phyloP scores from a whole-genome alignment of 2,329 filamentous ascomycete genomes.

The Botrytis fragariae region DNA sequence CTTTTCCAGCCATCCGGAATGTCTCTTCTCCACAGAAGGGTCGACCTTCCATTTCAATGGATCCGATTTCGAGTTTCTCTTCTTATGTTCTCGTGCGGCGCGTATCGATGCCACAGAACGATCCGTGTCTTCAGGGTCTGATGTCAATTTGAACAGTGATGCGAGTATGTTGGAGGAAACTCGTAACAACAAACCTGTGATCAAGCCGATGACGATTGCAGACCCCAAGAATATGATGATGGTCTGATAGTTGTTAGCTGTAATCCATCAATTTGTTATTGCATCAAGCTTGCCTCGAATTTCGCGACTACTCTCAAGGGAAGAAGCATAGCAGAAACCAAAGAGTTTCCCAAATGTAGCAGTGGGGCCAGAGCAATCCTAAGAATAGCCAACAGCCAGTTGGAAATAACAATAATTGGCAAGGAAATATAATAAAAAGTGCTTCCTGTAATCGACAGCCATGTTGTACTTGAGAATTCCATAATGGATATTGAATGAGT shows the following conservation, averaged over 20 bases:
- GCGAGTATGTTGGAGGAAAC: conserved; percentile 55
- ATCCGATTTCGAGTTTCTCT: conserved; percentile 23
- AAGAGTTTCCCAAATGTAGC: conserved; percentile 31
- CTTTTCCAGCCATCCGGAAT: conserved; percentile 35
- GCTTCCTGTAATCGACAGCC: conserved; percentile 25
- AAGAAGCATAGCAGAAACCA: conserved; percentile 27
- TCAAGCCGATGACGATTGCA: conserved; percentile 64
- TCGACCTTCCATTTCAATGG: conserved; percentile 21
- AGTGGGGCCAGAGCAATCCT: conserved; percentile 31
- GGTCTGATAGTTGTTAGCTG: conserved; percentile 38
- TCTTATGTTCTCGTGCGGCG: conserved; percentile 31
- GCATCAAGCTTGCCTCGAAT: conserved; percentile 33
- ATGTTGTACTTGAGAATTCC: conserved; percentile 26
- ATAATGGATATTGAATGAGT: not conserved
- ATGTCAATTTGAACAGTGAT: conserved; percentile 47
- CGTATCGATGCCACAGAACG: conserved; percentile 31
- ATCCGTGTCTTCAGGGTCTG: conserved; percentile 25
- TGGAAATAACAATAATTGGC: conserved; percentile 28
- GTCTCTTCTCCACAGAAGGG: conserved; percentile 28
- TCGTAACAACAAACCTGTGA: conserved; percentile 59
- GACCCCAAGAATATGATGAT: conserved; percentile 56
- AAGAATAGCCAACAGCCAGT: conserved; percentile 24
- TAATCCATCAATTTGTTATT: not conserved
- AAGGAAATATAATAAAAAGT: conserved; percentile 31
- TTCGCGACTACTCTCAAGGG: conserved; percentile 34